A percentile compares a stretch with the other conserved stretches of the same genome.
These are phyloP conservation scores for Barnettozyma hawaiiensis DNA, from an alignment of 1,139 yeast species.

Conservation along the genomic window DNA sequence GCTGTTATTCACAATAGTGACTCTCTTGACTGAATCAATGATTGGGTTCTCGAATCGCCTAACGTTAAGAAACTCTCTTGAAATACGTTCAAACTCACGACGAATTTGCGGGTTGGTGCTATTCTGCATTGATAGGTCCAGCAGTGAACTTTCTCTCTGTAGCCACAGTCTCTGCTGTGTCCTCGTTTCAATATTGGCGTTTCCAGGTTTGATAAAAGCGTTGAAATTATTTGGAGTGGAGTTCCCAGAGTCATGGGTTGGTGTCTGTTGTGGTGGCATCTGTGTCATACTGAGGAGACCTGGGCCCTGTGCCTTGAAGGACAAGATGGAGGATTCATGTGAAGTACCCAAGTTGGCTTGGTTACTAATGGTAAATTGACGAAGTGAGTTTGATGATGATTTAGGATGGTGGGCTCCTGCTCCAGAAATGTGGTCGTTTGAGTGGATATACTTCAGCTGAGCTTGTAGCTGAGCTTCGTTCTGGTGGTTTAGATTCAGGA, in stretches of 20 bases:
- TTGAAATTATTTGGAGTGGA: constrained; percentile 30
- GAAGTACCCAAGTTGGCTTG: constrained; percentile 12
- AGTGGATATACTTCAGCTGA: constrained; percentile 22
- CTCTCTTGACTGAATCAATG: constrained; percentile 52
- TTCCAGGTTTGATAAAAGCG: constrained; percentile 31
- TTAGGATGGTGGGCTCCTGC: constrained; percentile 13
- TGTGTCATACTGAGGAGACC: constrained; percentile 7
- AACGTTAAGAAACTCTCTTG: constrained; percentile 67
- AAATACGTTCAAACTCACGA: constrained; percentile 69
- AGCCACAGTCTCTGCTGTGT: constrained; percentile 82
- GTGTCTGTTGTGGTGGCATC: background rate
- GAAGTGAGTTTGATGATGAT: constrained; percentile 21
- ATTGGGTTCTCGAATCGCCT: constrained; percentile 67
- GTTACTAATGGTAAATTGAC: constrained; percentile 22
- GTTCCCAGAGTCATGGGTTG: background rate
- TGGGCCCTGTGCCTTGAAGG: constrained; percentile 17
- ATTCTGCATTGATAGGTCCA: constrained; percentile 38
- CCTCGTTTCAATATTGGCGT: constrained; percentile 50
- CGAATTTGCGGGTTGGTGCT: constrained; percentile 45
- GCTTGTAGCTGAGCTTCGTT: constrained; percentile 6
- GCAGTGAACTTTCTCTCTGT: constrained; percentile 67
- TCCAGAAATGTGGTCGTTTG: constrained; percentile 24
- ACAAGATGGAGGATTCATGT: constrained; percentile 17
- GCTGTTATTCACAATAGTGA: constrained; percentile 13
- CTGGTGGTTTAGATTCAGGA: constrained; percentile 13